Base-by-base conservation (phyloP, 225 moss, liverwort and hornwort genomes). In the Thuidium tamariscinum region DNA sequence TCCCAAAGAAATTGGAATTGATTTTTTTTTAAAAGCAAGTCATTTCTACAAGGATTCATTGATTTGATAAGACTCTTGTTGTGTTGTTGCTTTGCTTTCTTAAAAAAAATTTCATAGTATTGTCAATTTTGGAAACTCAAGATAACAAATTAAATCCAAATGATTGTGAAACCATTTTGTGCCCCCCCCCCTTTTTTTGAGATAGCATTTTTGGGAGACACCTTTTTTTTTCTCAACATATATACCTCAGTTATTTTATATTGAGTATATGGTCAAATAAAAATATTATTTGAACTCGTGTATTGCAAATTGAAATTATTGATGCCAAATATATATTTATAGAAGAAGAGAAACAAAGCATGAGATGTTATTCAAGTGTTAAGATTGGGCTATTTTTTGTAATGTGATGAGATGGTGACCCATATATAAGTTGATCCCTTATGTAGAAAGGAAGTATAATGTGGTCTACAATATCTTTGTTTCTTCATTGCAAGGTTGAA, bases 161-260 rank as follows among this genome's bases (percentile, higher is more conserved):
- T 41, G 41, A 39, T 26, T 69, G 7, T 4, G 4, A 41, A 41
- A 39, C 23, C 13, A 39, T 39, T 39, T 68, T 68, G 22, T 39
- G 4, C 1, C 39, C 39, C 6, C 13, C 39, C 0, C 23, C 7
- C 0, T 4, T 0, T 13, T 7, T 69, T 2, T n/a, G 0, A 1
- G 1, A 15, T 14, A 13, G 30, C 70, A 42, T 70, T 42, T 26
- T 15, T 0, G 9, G 8, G 9, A 3, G 26, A 5, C 42, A 8
- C 4, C 6, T 39, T 69, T 39, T 26, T 30, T 10, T 19, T 14
- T 5, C n/a, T n/a, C 14, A 41, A 37, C 12, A 5, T 13, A 22
- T 23, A 13, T 7, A 39, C 14, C 14, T 23, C n/a, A n/a, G n/a
- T n/a, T 23, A 2, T 1, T 69, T 14, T 41, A 5, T 16, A 49